Evolutionary conservation across 345 rosid species (phyloP).

Genomic region (Populus simonii): DNA sequence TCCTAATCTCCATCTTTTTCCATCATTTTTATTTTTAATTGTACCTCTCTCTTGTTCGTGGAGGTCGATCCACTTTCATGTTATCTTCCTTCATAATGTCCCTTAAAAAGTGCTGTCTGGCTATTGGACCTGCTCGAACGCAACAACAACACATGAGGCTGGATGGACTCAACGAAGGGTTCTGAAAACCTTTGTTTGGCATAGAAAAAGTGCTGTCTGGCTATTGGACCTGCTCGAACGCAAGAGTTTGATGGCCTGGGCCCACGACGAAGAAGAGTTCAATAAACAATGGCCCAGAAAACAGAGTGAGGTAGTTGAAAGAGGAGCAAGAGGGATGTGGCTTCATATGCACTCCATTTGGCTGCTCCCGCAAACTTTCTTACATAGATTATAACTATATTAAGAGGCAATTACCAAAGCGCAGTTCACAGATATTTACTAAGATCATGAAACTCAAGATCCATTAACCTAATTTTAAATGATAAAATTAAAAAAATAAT

Average conservation of each 20-base stretch:
- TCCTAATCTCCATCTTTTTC: too few species aligned
- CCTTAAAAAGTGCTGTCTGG: neutral
- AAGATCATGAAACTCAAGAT: neutral
- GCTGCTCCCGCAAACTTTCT: neutral
- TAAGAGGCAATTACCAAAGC: neutral
- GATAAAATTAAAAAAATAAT: too few species aligned
- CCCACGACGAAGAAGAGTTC: neutral
- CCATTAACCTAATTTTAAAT: too few species aligned
- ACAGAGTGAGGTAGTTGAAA: neutral
- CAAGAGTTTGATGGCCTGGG: neutral
- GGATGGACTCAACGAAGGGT: neutral
- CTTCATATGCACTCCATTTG: neutral
- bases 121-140: neutral
- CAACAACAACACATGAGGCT: neutral
- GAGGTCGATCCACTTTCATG: neutral
- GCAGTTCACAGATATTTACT: neutral
- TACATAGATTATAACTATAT: neutral
- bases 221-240: neutral
- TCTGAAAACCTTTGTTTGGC: neutral
- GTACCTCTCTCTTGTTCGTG: neutral
- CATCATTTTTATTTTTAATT: too few species aligned
- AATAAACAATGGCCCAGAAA: neutral
- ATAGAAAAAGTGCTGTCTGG: neutral
- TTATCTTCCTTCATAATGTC: neutral
- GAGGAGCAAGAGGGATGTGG: neutral